A percentile compares a stretch with the other conserved stretches of the same genome.
Conservation (phyloP, 2,329 filamentous ascomycete species). For the Nectriaceae sp. region DNA sequence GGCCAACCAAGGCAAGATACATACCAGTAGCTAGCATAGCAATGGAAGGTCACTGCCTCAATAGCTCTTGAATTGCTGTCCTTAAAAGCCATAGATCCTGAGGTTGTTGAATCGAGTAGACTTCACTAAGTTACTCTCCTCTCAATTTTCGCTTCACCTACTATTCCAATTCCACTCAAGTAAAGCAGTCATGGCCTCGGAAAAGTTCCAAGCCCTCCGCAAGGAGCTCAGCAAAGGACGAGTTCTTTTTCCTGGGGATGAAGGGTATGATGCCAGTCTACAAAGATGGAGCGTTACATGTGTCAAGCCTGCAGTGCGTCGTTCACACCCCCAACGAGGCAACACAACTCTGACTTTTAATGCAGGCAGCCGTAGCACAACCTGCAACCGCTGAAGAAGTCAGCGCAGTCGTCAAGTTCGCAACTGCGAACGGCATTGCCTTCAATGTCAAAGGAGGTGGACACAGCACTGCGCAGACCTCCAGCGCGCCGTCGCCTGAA, state of each 20-base stretch:
- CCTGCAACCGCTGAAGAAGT: constrained; percentile 43
- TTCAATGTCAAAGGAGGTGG: constrained; percentile 58
- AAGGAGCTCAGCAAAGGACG: constrained; percentile 24
- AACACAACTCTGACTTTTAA: constrained; percentile 3
- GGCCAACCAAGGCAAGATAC: no score
- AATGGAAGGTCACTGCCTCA: no score
- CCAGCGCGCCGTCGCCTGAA: constrained; percentile 42
- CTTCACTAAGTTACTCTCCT: background rate
- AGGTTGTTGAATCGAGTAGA: no score
- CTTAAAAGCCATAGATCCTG: no score
- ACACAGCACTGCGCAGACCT: constrained; percentile 55
- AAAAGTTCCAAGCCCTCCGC: constrained; percentile 20
- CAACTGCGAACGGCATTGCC: constrained; percentile 44
- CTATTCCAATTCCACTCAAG: background rate
- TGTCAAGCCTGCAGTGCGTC: constrained; percentile 35
- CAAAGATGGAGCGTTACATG: constrained; percentile 40
- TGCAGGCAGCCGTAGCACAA: constrained; percentile 46
- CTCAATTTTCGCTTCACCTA: background rate
- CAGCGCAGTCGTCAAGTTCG: constrained; percentile 45
- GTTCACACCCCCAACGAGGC: background rate
- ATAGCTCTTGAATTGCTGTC: no score
- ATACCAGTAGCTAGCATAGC: no score
- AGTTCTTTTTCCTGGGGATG: constrained; percentile 35
- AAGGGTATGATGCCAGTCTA: constrained; percentile 36
- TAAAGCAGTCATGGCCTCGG: constrained; percentile 15